Base-by-base conservation (phyloP, 768 basidiomycete genomes). In the Russula dissimulans region DNA sequence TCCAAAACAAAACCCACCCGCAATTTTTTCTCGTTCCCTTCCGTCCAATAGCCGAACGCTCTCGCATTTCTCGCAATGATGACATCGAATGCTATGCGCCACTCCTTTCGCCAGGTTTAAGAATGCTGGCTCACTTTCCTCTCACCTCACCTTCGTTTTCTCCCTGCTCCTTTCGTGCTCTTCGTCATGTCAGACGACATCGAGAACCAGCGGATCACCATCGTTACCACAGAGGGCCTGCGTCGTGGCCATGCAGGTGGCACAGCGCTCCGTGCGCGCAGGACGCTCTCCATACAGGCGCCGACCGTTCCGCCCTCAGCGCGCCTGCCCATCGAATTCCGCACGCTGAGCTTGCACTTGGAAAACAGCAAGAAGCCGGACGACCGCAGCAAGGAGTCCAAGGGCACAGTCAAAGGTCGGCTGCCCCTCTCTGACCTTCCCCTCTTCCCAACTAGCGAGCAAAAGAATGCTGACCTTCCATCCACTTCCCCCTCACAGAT, bases 251-350 rank as follows among this genome's bases (percentile, higher is more conserved):
- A n/a, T 48, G 18, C 11, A 4, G 43, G 22, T 14, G 45, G 47
- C 38, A 9, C 29, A 22, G 8, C 14, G 17, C 55, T 61, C 17
- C 47, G 39, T 3, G 12, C 31, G 2, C 58, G 53, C 43, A 53
- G 53, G 46, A 60, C 61, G 4, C 14, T 60, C 12, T 62, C 59
- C 1, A 50, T 63, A 32, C 49, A 39, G 1, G 52, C 54, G 36
- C 32, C 53, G 6, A 26, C 32, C 32, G 51, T 63, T 2, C 52
- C 29, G 9, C 55, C 59, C 31, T 56, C 59, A 1, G 47, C 55
- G 12, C 65, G 59, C 9, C 53, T 64, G n/a, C 65, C 62, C 22
- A 54, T 66, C 48, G 65, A 66, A 44, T 66, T 57, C 41, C 65
- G 65, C 14, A 66, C 65, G 4, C 39, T 66, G 22, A 66, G 65